Percentiles rank a stretch among this genome's conserved stretches.
Evolutionary conservation across 75 land plant species (phyloP).

Genomic region (Pinus albicaulis): DNA sequence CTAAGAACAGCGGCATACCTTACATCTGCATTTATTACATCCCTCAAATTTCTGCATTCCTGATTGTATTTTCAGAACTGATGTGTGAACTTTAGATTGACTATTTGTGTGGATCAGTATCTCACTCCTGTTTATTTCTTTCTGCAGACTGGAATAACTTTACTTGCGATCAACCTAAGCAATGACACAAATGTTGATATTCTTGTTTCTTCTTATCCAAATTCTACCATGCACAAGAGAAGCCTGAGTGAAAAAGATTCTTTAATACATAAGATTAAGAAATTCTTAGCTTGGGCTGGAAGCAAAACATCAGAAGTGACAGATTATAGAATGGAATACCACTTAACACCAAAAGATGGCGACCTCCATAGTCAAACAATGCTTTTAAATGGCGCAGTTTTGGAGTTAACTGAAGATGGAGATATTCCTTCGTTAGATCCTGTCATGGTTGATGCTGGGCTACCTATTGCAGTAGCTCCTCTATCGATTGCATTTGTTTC

Average conservation of each 20-base stretch:
- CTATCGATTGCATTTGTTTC: slow-evolving; percentile 57
- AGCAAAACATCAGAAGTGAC: slow-evolving; percentile 7
- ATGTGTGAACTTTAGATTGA: not conserved
- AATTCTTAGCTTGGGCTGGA: slow-evolving; percentile 29
- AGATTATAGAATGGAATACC: slow-evolving; percentile 25
- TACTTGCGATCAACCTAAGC: slow-evolving; percentile 64
- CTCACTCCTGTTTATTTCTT: not conserved
- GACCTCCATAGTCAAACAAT: slow-evolving; percentile 45
- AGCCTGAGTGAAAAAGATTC: slow-evolving; percentile 1
- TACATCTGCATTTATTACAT: not conserved
- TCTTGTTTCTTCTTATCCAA: slow-evolving; percentile 17
- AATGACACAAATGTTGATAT: slow-evolving; percentile 37
- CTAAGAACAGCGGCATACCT: not conserved
- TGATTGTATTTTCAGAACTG: too few species aligned
- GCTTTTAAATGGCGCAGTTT: slow-evolving; percentile 52
- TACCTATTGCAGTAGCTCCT: slow-evolving; percentile 48
- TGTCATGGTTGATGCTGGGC: not conserved
- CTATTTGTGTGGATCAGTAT: not conserved
- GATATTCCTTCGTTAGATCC: slow-evolving; percentile 49
- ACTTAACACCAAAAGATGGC: slow-evolving; percentile 47
- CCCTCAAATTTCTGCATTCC: not conserved
- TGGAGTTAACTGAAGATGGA: slow-evolving; percentile 23
- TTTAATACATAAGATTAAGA: slow-evolving; percentile 22
- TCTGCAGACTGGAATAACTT: slow-evolving; percentile 68
- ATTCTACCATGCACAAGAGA: not conserved